These are phyloP conservation scores for Populus hybrid DNA, from an alignment of 441 rosid species.

Conservation along the genomic window DNA sequence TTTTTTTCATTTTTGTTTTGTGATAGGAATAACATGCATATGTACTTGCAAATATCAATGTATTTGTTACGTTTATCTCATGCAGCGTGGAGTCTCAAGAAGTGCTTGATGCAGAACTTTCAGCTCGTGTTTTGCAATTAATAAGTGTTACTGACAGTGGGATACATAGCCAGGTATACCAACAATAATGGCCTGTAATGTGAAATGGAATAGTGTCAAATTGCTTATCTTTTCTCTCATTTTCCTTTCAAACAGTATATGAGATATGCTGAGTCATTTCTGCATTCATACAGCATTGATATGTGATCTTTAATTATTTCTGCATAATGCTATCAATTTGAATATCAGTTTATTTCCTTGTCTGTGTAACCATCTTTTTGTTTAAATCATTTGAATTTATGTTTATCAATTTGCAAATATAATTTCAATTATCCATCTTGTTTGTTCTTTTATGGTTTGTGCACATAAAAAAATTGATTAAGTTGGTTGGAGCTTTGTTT, in stretches of 20 bases:
- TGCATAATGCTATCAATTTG: not conserved
- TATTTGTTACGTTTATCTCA: conserved; percentile 12
- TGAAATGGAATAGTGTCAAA: not conserved
- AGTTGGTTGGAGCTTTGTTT: not conserved
- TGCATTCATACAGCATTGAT: not conserved
- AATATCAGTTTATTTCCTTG: too few relatives aligned
- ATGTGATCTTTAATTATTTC: not conserved
- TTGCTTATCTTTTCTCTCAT: not conserved
- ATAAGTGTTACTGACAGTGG: conserved; percentile 93
- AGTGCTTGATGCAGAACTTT: conserved; percentile 97
- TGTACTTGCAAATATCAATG: conserved; percentile 6
- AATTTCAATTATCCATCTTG: not conserved
- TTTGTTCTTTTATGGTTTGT: not conserved
- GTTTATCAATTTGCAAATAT: too few relatives aligned
- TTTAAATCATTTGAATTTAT: not conserved
- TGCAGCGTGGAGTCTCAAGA: conserved; percentile 96
- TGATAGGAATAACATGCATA: not conserved
- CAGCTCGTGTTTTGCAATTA: conserved; percentile 95
- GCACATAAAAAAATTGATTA: not conserved
- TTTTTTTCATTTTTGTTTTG: conserved; percentile 17
- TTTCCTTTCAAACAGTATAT: not conserved
- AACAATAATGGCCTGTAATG: not conserved
- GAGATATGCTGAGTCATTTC: not conserved
- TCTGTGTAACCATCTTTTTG: not conserved
- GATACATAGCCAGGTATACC: conserved; percentile 75